Base-by-base conservation (phyloP, 495 filamentous ascomycete species). In the Antarctomyces pellizariae region DNA sequence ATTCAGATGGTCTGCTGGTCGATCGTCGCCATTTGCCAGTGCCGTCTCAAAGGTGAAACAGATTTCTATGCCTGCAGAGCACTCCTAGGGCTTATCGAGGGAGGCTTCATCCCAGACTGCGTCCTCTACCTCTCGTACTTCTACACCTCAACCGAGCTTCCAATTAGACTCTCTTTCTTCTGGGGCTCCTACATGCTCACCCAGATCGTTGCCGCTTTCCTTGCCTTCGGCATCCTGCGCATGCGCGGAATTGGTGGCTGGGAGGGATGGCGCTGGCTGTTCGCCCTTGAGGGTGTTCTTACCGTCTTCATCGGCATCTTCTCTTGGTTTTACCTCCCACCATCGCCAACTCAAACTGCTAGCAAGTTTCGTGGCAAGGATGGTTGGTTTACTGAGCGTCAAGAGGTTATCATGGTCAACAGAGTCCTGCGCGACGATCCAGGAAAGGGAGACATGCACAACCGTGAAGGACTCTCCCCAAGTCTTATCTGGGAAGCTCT, bases 1-100 rank as follows among this genome's bases (percentile, higher is more conserved):
- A 49, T 71, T 15, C 76, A 84, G 37, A 84, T 84, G 62, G 50
- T 78, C 1, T 54, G 59, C 3, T 89, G 78, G 74, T 75, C 68
- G 39, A 34, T 80, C 5, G 64, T 83, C 17, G 74, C 75, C 0
- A 49, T 54, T 13, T 58, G 53, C 22, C 75, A 84, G 45, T 65
- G 73, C 7, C 68, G 67, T 31, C 40, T 89, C 5, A 55, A 44
- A 18, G 64, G 66, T 1, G 52, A 57, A n/a, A 37, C 43, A 0
- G 62, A 65, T 0, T 89, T 76, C 42, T 68, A 65, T 24, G 50
- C 57, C 7, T 63, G 54, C 33, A 57, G 80, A 22, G 57, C 65
- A 7, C 39, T 84, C 13, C 52, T 86, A 3, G 76, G 74, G 14
- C 47, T 79, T 4, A 49, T 84, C 6, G 75, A 89, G 43, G 78